These are phyloP conservation scores for Gracilariopsis chorda DNA, from an alignment of 23 red algal species.

Conservation along the genomic window DNA sequence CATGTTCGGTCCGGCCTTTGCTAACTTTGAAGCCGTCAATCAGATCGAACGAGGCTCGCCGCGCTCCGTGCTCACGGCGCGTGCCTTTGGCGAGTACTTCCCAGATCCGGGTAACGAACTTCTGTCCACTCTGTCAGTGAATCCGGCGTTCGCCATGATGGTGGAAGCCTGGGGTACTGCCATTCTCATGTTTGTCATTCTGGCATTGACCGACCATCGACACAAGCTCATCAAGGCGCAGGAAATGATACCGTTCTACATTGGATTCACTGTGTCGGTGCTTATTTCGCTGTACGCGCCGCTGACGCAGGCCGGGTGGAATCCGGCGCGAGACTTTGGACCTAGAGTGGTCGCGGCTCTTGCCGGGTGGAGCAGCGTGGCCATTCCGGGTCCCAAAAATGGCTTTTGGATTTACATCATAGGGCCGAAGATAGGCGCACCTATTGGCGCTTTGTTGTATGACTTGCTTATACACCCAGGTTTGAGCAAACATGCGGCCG, in stretches of 20 bases:
- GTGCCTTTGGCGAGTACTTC: slow-evolving; percentile 70
- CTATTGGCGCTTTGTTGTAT: slow-evolving; percentile 68
- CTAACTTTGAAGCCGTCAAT: background rate
- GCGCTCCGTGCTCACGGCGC: slow-evolving; percentile 11
- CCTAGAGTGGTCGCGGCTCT: slow-evolving; percentile 66
- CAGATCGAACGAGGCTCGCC: slow-evolving; percentile 33
- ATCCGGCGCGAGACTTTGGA: slow-evolving; percentile 87
- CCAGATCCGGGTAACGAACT: slow-evolving; percentile 27
- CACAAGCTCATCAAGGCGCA: slow-evolving; percentile 45
- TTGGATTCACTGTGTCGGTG: slow-evolving; percentile 73
- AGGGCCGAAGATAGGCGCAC: slow-evolving; percentile 72
- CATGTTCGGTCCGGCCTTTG: slow-evolving; percentile 25
- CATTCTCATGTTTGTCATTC: slow-evolving; percentile 74
- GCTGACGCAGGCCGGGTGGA: slow-evolving; percentile 64
- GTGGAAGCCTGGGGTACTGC: slow-evolving; percentile 79
- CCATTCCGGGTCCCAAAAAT: slow-evolving; percentile 74
- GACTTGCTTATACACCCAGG: slow-evolving; percentile 61
- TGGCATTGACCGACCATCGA: slow-evolving; percentile 66
- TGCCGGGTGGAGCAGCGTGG: slow-evolving; percentile 66
- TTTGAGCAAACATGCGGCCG: slow-evolving; percentile 4
- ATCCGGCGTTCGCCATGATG: slow-evolving; percentile 24
- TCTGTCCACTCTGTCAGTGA: background rate
- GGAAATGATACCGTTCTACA: slow-evolving; percentile 77
- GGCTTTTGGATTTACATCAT: slow-evolving; percentile 78
- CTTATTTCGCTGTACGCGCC: slow-evolving; percentile 70